Base-by-base conservation (phyloP, 257 asterid species). In the Capsicum chinense region DNA sequence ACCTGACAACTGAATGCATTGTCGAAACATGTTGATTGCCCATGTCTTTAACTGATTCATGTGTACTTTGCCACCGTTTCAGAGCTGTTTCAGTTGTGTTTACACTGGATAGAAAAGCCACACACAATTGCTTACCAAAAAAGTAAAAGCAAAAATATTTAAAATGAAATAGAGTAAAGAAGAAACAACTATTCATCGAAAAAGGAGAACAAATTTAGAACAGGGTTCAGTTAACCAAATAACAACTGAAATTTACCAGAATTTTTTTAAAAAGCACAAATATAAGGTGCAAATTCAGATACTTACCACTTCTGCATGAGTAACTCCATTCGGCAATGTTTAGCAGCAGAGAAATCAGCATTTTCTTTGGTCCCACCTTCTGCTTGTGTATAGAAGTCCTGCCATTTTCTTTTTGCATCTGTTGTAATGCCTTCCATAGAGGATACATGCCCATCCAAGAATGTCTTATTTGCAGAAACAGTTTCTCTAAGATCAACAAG, bases 361-460 rank as follows among this genome's bases (percentile, higher is more conserved):
- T 79, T 90, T 80, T 95, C 98, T 85, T 90, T 93, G 54, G 87
- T 83, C 85, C 85, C 90, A 79, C 69, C 86, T 73, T 92, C 95
- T 10, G 96, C 88, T 82, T 90, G 94, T 16, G 79, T 83, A 87
- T 85, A 87, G 83, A 89, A 89, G 84, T 95, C 98, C 88, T 93
- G 91, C 98, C 98, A 95, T 90, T 95, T 95, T 86, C 98, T 88
- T 91, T 93, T 95, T 59, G 95, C 83, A 85, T 95, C 98, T 58
- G 91, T 85, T 48, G 97, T 89, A 84, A 95, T 92, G 74, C 93
- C 92, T 79, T 89, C 93, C 86, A 95, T 90, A 5, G 88, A 85
- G 52, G 91, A 89, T 90, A 91, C 88, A 85, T 92, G 97, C 21
- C 94, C 94, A 85, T 92, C 95, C 89, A 93, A 83, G 87, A 91